Evolutionary conservation across 345 rosid genomes (phyloP).

Genomic region (Hypericum perforatum): DNA sequence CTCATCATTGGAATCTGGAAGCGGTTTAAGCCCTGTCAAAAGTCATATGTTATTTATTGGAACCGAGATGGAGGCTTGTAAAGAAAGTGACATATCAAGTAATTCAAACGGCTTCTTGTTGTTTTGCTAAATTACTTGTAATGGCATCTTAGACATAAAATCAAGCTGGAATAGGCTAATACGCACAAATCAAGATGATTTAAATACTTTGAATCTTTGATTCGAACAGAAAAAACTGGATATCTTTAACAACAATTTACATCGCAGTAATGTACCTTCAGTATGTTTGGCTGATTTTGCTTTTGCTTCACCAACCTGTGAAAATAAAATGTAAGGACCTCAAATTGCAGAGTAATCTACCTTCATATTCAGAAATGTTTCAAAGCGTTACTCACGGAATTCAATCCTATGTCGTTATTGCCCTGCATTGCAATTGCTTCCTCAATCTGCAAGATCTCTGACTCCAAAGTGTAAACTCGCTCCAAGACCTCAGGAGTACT

Average conservation of each 20-base stretch:
- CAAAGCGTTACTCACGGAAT: slow-evolving; percentile 36
- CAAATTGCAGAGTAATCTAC: slow-evolving; percentile 4
- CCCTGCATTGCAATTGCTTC: slow-evolving; percentile 79
- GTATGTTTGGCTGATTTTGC: slow-evolving; percentile 36
- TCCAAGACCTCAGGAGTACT: slow-evolving; percentile 88
- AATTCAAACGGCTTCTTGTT: too few species aligned
- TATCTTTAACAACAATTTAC: neutral
- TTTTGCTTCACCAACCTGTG: slow-evolving; percentile 46
- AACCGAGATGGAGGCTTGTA: too few species aligned
- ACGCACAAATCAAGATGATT: too few species aligned
- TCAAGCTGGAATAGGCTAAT: too few species aligned
- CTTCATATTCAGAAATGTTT: slow-evolving; percentile 10
- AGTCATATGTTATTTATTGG: neutral
- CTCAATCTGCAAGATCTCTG: slow-evolving; percentile 86
- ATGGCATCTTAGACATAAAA: too few species aligned
- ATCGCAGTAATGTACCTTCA: slow-evolving; percentile 45
- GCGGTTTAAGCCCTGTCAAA: slow-evolving; percentile 43
- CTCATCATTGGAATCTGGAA: slow-evolving; percentile 45
- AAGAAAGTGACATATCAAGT: too few species aligned
- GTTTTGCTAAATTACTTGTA: too few species aligned
- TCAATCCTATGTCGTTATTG: slow-evolving; percentile 43
- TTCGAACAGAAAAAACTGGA: neutral
- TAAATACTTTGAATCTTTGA: too few species aligned
- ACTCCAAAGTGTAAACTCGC: slow-evolving; percentile 65
- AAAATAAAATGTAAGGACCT: slow-evolving; percentile 9